phyloP scores from a whole-genome alignment of 768 basidiomycete genomes.

The Boletus coccyginus region DNA sequence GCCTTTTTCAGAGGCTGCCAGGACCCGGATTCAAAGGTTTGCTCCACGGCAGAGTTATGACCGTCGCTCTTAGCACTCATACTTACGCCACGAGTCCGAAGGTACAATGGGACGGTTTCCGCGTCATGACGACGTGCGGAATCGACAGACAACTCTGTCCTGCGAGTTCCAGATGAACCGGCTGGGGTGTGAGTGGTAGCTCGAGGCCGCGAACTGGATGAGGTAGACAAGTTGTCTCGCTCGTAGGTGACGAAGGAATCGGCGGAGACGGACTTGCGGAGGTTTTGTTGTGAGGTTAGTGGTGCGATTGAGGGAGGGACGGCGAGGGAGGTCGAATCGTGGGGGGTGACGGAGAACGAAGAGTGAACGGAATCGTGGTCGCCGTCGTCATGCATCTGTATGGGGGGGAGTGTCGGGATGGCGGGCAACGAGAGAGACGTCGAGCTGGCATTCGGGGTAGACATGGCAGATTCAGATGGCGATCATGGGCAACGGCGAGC shows the following conservation, averaged over 20 bases:
- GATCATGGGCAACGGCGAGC: conserved; percentile 12
- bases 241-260: conserved; percentile 64
- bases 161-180: conserved; percentile 33
- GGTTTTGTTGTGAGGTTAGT: conserved; percentile 26
- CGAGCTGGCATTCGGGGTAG: conserved; percentile 10
- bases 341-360: conserved; percentile 34
- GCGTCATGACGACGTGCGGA: conserved; percentile 25
- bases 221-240: conserved; percentile 33
- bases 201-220: conserved; percentile 36
- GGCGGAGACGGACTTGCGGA: conserved; percentile 75
- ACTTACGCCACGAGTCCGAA: conserved; percentile 56
- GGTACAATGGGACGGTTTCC: conserved; percentile 32
- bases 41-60: conserved; percentile 35
- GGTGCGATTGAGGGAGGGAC: conserved; percentile 12
- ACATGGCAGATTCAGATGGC: conserved; percentile 21
- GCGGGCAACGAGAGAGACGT: conserved; percentile 29
- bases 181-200: conserved; percentile 35
- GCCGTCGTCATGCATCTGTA: conserved; percentile 38
- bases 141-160: conserved; percentile 27
- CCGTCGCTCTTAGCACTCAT: conserved; percentile 47
- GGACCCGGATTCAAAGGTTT: conserved; percentile 55
- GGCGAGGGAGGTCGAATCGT: conserved; percentile 44
- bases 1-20: conserved; percentile 42
- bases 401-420: conserved; percentile 45
- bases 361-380: conserved; percentile 22